phyloP scores from a whole-genome alignment of 768 basidiomycete genomes.

The Pseudohyphozyma bogoriensis region DNA sequence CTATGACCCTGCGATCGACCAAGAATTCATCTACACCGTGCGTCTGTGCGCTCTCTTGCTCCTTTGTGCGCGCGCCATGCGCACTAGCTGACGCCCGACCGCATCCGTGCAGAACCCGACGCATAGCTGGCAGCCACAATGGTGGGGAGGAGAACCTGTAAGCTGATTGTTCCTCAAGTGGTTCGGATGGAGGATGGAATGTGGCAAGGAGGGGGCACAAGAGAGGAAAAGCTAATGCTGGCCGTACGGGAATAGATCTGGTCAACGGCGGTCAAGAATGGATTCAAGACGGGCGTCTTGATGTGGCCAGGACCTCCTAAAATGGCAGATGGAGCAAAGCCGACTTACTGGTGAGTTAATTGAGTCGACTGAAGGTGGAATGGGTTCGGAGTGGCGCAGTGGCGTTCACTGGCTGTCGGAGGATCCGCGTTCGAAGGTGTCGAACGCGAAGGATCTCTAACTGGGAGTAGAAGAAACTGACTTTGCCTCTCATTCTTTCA shows the following conservation, averaged over 20 bases:
- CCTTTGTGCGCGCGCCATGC: too few relatives aligned
- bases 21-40: slow-evolving; percentile 66
- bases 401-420: too few relatives aligned
- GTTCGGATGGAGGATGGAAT: background rate
- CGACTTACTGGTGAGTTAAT: slow-evolving; percentile 52
- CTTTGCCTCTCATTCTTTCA: slow-evolving; percentile 9
- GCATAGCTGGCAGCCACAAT: slow-evolving; percentile 55
- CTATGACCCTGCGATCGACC: slow-evolving; percentile 58
- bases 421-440: too few relatives aligned
- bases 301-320: slow-evolving; percentile 87
- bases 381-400: too few relatives aligned
- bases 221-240: background rate
- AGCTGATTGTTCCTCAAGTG: slow-evolving; percentile 31
- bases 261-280: slow-evolving; percentile 70
- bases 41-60: too few relatives aligned
- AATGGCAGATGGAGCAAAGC: slow-evolving; percentile 53
- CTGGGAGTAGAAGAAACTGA: too few relatives aligned
- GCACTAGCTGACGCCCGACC: too few relatives aligned
- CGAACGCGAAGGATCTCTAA: too few relatives aligned
- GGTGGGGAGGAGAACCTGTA: slow-evolving; percentile 89
- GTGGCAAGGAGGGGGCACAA: too few relatives aligned
- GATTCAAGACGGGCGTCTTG: slow-evolving; percentile 66
- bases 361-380: too few relatives aligned
- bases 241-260: slow-evolving; percentile 60
- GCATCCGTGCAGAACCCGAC: too few relatives aligned